Conservation (phyloP, 75 land plant species). For the Selaginella tamariscina region DNA sequence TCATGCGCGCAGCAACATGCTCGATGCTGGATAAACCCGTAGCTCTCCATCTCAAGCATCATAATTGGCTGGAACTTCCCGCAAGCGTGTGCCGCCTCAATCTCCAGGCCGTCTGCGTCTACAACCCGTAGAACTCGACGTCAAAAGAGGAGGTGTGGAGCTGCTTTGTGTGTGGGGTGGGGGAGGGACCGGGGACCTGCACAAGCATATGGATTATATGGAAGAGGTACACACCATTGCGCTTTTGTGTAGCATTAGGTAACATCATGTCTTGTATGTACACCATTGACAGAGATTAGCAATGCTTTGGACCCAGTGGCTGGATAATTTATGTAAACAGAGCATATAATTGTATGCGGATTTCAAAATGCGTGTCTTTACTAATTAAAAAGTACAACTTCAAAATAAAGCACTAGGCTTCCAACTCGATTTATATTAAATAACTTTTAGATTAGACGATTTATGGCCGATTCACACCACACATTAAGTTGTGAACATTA, state of each 20-base stretch:
- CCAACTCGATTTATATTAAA: too few species aligned
- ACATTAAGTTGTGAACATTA: too few species aligned
- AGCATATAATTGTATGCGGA: conserved; percentile 2
- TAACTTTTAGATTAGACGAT: too few species aligned
- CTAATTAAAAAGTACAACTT: neutral
- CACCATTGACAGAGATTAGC: conserved; percentile 1
- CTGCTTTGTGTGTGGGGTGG: conserved; percentile 1
- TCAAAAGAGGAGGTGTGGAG: neutral
- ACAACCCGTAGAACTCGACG: conserved; percentile 3
- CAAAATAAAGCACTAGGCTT: too few species aligned
- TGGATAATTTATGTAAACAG: conserved; percentile 1
- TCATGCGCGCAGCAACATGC: conserved; percentile 4
- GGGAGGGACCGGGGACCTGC: conserved; percentile 2
- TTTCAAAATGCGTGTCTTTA: neutral
- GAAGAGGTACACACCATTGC: conserved; percentile 3
- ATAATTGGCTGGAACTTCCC: conserved; percentile 3
- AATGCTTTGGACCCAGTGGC: conserved; percentile 1
- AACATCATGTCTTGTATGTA: conserved; percentile 1
- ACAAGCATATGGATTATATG: neutral
- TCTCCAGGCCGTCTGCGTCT: conserved; percentile 4
- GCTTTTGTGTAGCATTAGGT: conserved; percentile 3
- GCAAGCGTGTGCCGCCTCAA: conserved; percentile 4
- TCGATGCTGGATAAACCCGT: conserved; percentile 1
- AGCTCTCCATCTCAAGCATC: conserved; percentile 3
- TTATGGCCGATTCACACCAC: too few species aligned